Evolutionary conservation across 306 rosid genomes (phyloP), one percentile per base, ranked within the genome.

Genomic region (Clitoria ternatea): DNA sequence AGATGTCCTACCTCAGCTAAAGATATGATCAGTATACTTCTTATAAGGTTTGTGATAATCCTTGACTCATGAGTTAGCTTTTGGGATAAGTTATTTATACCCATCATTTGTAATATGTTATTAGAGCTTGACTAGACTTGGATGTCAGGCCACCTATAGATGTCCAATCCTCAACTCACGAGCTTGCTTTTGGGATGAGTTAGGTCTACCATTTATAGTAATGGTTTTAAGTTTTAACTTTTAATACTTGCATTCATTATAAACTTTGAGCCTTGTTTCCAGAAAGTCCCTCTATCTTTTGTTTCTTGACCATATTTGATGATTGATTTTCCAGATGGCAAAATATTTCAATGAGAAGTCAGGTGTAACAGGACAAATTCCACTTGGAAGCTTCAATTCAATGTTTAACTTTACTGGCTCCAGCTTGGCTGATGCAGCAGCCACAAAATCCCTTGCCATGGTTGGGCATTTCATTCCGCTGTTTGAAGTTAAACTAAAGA

Each of bases 271-370:
- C 44, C n/a, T 14, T 14, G 20, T 48, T 73, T 48, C 32, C 1
- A 29, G n/a, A 11, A 15, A 72, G 6, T 13, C 67, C 13, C 32
- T 40, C 3, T 9, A 27, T 54, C 11, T 7, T 27, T 6, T 62
- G 56, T 44, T 65, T 27, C 30, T 30, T 30, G 3, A 43, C 59
- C 76, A 30, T 32, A 63, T 54, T 59, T 79, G 73, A 30, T 80
- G 43, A 74, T 68, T 85, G 50, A 55, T 59, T 68, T 74, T 81
- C 1, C 80, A 91, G 97, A 91, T 86, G 97, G 89, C 88, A 49
- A 92, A 86, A 61, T 71, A 67, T 84, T 91, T 86, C 80, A 91
- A 91, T 53, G 77, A 76, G 89, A 78, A 54, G 71, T 83, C 96
- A 10, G 85, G 79, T 36, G 52, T 91, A 71, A 69, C 87, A 11